These are phyloP conservation scores for Thalia dealbata DNA, from an alignment of 176 grass and related monocot species.

Conservation along the genomic window DNA sequence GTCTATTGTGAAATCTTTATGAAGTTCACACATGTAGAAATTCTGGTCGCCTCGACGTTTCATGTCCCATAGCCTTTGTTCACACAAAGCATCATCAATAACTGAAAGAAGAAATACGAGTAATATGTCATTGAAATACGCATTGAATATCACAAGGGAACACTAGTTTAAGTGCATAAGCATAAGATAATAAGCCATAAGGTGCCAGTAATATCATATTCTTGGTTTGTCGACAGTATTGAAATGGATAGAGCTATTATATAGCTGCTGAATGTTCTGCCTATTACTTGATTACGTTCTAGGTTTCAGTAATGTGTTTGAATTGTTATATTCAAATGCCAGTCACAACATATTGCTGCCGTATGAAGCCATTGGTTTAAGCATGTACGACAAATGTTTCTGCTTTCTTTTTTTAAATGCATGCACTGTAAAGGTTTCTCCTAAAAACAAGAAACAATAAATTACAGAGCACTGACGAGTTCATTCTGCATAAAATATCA, in stretches of 20 bases:
- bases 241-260: too few relatives aligned
- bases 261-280: too few relatives aligned
- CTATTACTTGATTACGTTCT: too few relatives aligned
- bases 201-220: neutral
- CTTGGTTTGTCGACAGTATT: too few relatives aligned
- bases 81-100: slow-evolving; percentile 82
- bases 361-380: too few relatives aligned
- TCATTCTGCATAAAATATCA: neutral
- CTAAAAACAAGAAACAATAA: too few relatives aligned
- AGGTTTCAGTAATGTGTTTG: too few relatives aligned
- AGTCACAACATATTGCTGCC: too few relatives aligned
- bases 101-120: slow-evolving; percentile 39
- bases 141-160: neutral
- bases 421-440: too few relatives aligned
- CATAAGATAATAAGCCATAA: neutral
- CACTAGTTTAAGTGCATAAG: neutral
- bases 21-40: slow-evolving; percentile 97
- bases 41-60: slow-evolving; percentile 62
- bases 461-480: neutral
- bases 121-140: neutral
- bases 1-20: slow-evolving; percentile 96
- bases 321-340: too few relatives aligned
- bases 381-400: too few relatives aligned
- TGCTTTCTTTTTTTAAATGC: too few relatives aligned
- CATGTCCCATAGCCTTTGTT: slow-evolving; percentile 89